These are phyloP conservation scores for Dittrichia graveolens DNA, from an alignment of 129 eudicot genomes.

Conservation along the genomic window DNA sequence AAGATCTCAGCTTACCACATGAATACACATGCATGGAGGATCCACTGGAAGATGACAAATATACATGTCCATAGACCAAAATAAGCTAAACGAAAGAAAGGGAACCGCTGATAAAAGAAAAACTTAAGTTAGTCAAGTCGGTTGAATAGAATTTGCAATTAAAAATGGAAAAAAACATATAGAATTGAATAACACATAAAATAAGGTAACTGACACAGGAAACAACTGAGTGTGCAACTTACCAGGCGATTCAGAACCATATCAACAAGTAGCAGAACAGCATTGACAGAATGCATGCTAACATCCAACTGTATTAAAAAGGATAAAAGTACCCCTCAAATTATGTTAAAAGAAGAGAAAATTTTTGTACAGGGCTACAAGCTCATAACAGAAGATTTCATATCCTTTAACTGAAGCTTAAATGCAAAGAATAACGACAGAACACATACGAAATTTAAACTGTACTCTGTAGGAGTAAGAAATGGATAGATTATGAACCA, in stretches of 20 bases:
- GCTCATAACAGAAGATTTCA: not conserved
- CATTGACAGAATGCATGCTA: constrained; percentile 83
- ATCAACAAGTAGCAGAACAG: constrained; percentile 70
- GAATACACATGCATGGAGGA: constrained; percentile 73
- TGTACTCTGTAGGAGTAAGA: constrained; percentile 50
- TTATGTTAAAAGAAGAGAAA: not conserved
- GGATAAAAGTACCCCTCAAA: constrained; percentile 21
- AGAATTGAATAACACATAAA: not conserved
- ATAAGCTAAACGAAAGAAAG: constrained; percentile 86
- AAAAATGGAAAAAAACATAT: not conserved
- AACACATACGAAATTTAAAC: constrained; percentile 65
- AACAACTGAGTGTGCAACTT: constrained; percentile 17
- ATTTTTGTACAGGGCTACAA: not conserved
- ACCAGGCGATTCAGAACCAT: constrained; percentile 69
- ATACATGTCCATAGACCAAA: constrained; percentile 75
- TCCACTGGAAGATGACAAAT: constrained; percentile 90
- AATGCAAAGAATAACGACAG: constrained; percentile 6
- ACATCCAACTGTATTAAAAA: constrained; percentile 55
- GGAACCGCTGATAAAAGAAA: constrained; percentile 62
- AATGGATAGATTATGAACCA: constrained; percentile 89
- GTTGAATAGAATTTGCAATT: not conserved
- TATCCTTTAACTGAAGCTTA: not conserved
- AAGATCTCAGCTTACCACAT: constrained; percentile 50
- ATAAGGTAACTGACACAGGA: not conserved
- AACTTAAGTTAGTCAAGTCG: constrained; percentile 22